These are phyloP conservation scores for Xylariaceae sp. DNA, from an alignment of 2,329 filamentous ascomycete species.

Conservation along the genomic window DNA sequence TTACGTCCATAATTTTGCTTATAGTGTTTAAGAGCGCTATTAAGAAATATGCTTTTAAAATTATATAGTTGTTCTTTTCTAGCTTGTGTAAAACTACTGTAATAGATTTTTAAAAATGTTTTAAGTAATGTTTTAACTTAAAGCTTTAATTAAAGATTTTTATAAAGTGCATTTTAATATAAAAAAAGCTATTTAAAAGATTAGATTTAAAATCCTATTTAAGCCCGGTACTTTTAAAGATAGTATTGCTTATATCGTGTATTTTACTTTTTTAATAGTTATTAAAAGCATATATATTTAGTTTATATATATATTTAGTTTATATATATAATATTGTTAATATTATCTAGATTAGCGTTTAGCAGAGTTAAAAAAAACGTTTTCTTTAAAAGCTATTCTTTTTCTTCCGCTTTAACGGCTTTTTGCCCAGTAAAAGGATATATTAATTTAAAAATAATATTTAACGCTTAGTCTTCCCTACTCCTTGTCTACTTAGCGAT, in stretches of 20 bases:
- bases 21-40: not conserved
- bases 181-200: not conserved
- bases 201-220: not conserved
- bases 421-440: not conserved
- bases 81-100: not conserved
- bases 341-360: too few species aligned
- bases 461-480: not conserved
- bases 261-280: not conserved
- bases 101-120: not conserved
- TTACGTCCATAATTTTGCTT: constrained; percentile 14
- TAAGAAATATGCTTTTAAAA: not conserved
- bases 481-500: not conserved
- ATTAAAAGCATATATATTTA: too few species aligned
- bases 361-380: not conserved
- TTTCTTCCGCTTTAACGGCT: not conserved
- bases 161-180: not conserved
- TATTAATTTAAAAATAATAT: not conserved
- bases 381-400: too few species aligned
- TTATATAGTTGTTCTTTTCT: not conserved
- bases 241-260: not conserved
- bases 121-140: not conserved
- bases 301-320: too few species aligned
- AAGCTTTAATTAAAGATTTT: not conserved
- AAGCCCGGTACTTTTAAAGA: not conserved
- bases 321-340: too few species aligned